phyloP scores from a whole-genome alignment of 1,284 basidiomycete genomes.

The Cerrena zonata region DNA sequence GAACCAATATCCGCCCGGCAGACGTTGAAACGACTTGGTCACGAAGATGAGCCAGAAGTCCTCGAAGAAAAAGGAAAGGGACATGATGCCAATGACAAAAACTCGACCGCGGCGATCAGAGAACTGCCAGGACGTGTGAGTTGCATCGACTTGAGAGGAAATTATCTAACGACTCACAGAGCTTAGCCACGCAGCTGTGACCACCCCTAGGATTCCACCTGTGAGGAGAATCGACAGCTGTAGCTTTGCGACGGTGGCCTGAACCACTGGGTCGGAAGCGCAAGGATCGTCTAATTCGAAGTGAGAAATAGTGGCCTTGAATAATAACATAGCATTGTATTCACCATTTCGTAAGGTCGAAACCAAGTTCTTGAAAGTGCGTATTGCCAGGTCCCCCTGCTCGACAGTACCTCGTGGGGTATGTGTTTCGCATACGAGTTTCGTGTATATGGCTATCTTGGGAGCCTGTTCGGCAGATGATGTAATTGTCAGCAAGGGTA shows the following conservation, averaged over 20 bases:
- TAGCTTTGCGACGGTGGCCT: slow-evolving; percentile 60
- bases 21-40: slow-evolving; percentile 46
- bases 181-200: slow-evolving; percentile 85
- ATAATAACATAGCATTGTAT: background rate
- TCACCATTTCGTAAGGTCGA: background rate
- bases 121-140: slow-evolving; percentile 35
- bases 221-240: slow-evolving; percentile 52
- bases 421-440: slow-evolving; percentile 25
- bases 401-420: slow-evolving; percentile 20
- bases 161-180: slow-evolving; percentile 39
- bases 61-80: slow-evolving; percentile 59
- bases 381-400: slow-evolving; percentile 5
- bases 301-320: background rate
- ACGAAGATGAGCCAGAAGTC: slow-evolving; percentile 68
- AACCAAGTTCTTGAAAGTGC: too few species aligned
- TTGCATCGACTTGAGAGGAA: slow-evolving; percentile 7
- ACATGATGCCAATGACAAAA: slow-evolving; percentile 55
- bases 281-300: slow-evolving; percentile 35
- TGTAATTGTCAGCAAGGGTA: slow-evolving; percentile 50
- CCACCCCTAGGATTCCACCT: slow-evolving; percentile 66
- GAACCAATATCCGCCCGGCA: slow-evolving; percentile 81
- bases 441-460: slow-evolving; percentile 44
- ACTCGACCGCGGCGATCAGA: slow-evolving; percentile 81
- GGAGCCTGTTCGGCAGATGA: slow-evolving; percentile 55
- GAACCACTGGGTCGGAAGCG: slow-evolving; percentile 65